phyloP scores from a whole-genome alignment of 108 stramenopile species.

The Nannochloropsis gaditana region DNA sequence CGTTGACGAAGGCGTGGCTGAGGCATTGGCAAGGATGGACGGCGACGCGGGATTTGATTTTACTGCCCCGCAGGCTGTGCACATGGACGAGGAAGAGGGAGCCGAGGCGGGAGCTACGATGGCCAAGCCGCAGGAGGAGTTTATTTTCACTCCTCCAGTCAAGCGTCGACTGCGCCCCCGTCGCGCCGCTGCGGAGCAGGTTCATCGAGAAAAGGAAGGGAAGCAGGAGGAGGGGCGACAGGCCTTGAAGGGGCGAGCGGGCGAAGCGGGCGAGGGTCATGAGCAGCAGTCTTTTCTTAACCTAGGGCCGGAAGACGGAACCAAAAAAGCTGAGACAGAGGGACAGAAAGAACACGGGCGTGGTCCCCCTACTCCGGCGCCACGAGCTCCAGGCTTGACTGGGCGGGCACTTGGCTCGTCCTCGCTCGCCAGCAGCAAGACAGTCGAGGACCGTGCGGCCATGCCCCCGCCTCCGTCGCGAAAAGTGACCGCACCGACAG shows the following conservation, averaged over 20 bases:
- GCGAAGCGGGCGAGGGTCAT: too few species aligned
- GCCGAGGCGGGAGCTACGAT: background rate
- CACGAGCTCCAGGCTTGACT: background rate
- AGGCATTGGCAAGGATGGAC: background rate
- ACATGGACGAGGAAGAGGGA: background rate
- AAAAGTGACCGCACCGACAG: background rate
- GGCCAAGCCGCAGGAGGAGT: background rate
- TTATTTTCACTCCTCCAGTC: background rate
- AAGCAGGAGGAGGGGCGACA: background rate
- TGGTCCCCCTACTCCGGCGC: background rate
- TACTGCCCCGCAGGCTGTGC: background rate
- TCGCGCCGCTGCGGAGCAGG: background rate
- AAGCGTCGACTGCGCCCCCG: background rate
- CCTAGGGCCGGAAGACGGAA: too few species aligned
- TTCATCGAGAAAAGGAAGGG: background rate
- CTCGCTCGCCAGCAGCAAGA: background rate
- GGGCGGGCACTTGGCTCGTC: too few species aligned
- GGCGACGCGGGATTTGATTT: background rate
- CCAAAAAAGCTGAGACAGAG: background rate
- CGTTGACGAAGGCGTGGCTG: background rate
- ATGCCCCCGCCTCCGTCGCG: constrained; percentile 1
- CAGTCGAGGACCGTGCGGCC: background rate
- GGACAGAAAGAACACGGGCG: background rate
- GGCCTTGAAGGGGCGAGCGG: background rate
- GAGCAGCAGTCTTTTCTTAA: too few species aligned